Evolutionary conservation across 176 grass and related monocot species (phyloP).

Genomic region (Eragrostis curvula): DNA sequence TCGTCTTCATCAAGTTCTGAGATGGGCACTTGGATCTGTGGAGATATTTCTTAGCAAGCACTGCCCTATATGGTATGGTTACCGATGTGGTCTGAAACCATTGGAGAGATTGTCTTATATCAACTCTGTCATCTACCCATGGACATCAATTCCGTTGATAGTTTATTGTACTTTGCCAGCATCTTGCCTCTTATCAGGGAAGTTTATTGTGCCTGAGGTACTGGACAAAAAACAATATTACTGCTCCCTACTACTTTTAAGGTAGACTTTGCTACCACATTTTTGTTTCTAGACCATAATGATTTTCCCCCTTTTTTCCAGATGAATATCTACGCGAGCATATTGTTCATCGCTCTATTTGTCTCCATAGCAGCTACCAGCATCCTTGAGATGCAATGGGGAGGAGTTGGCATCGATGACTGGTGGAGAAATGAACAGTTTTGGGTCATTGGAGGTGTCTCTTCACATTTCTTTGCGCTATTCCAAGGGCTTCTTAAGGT

Average conservation of each 20-base stretch:
- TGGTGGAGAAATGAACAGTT: conserved; percentile 48
- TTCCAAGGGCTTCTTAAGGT: conserved; percentile 45
- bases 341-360: conserved; percentile 46
- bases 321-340: conserved; percentile 43
- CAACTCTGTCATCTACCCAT: conserved; percentile 39
- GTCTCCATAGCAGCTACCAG: conserved; percentile 46
- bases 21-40: conserved; percentile 44
- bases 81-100: conserved; percentile 39
- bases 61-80: conserved; percentile 43
- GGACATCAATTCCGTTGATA: conserved; percentile 37
- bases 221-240: background rate
- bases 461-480: conserved; percentile 22
- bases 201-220: conserved; percentile 46
- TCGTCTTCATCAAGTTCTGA: conserved; percentile 39
- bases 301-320: background rate
- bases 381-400: conserved; percentile 44
- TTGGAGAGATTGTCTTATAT: conserved; percentile 41
- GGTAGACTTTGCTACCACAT: background rate
- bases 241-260: background rate
- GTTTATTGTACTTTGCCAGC: conserved; percentile 39
- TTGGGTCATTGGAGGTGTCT: conserved; percentile 40
- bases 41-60: conserved; percentile 46
- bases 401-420: conserved; percentile 32
- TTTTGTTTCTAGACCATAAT: conserved; percentile 12
- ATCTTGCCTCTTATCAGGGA: conserved; percentile 38